These are phyloP conservation scores for Neurospora hispaniola DNA, from an alignment of 495 filamentous ascomycete species.

Conservation along the genomic window DNA sequence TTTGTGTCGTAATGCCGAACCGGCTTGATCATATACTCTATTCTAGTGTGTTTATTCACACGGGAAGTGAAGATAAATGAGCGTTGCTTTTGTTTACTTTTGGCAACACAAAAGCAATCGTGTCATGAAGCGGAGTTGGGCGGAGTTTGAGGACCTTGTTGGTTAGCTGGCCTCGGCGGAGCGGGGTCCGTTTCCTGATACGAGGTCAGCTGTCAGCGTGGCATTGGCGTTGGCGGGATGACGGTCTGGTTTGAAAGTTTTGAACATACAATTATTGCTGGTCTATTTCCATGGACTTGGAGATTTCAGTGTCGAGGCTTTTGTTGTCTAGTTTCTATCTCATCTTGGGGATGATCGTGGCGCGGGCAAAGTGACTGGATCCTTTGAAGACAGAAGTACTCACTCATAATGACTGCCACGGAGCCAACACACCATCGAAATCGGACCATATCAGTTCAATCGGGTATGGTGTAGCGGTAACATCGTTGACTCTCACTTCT, in stretches of 20 bases:
- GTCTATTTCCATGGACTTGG: neutral
- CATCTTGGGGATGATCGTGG: neutral
- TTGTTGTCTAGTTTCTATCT: neutral
- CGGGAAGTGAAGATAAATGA: neutral
- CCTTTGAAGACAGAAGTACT: accelerated
- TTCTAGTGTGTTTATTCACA: neutral
- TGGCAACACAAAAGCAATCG: neutral
- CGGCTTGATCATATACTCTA: neutral
- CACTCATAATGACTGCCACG: neutral
- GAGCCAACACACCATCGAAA: neutral
- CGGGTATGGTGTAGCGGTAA: too few species aligned
- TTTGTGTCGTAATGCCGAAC: neutral
- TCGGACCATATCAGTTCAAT: neutral
- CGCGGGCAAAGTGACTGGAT: neutral
- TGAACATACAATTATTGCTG: neutral
- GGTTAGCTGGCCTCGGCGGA: neutral
- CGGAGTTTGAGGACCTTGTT: neutral
- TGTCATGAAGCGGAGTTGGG: neutral
- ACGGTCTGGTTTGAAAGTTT: neutral
- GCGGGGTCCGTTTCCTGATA: neutral
- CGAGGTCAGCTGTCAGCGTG: neutral
- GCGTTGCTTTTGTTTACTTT: neutral
- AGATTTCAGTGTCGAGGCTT: too few species aligned
- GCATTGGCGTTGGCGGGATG: neutral
- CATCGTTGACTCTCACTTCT: too few species aligned